Evolutionary conservation across 768 basidiomycete genomes (phyloP).

Genomic region (Mycena galericulata): DNA sequence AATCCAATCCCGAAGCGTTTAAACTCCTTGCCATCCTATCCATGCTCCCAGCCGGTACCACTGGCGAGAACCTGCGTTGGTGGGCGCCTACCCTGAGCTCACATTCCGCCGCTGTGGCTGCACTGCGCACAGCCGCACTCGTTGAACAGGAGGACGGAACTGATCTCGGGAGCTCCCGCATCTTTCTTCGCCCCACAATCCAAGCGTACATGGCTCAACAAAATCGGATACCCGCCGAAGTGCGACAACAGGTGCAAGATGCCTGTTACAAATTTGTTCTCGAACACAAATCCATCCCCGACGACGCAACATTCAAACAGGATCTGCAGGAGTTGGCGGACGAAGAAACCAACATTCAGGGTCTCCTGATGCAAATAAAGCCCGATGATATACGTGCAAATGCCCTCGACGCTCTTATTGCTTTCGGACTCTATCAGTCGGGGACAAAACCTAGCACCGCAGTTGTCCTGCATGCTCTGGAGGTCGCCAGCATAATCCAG

Average conservation of each 20-base stretch:
- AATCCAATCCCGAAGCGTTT: not conserved
- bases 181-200: conserved; percentile 38
- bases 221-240: conserved; percentile 11
- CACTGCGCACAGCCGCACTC: conserved; percentile 17
- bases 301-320: not conserved
- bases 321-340: not conserved
- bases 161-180: conserved; percentile 7
- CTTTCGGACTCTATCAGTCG: conserved; percentile 33
- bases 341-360: conserved; percentile 15
- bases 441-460: conserved; percentile 29
- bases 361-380: conserved; percentile 32
- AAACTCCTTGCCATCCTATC: conserved; percentile 31
- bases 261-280: conserved; percentile 32
- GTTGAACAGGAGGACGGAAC: conserved; percentile 11
- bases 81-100: conserved; percentile 23
- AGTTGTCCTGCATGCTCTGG: conserved; percentile 2
- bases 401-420: conserved; percentile 34
- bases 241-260: conserved; percentile 22
- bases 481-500: not conserved
- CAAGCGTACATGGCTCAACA: conserved; percentile 34
- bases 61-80: conserved; percentile 19
- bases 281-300: conserved; percentile 17
- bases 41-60: conserved; percentile 41
- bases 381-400: not conserved
- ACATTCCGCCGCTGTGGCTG: conserved; percentile 5